A percentile compares a stretch with the other conserved stretches of the same genome.
These are phyloP conservation scores for Plasmodium blacklocki DNA, from an alignment of 169 alveolate species.

Conservation along the genomic window DNA sequence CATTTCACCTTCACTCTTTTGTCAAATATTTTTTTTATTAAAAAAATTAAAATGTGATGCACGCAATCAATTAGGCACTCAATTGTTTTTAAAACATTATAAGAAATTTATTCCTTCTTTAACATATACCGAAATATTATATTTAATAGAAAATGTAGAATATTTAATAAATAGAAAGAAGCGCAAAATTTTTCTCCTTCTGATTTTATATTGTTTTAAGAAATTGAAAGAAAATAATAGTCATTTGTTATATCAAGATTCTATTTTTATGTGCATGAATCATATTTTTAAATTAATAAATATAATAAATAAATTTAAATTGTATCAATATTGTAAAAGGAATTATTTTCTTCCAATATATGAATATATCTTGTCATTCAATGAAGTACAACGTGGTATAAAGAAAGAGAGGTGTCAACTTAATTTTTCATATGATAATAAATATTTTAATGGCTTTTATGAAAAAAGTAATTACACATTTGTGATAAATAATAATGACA, in stretches of 20 bases:
- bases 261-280: conserved; percentile 4
- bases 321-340: conserved; percentile 57
- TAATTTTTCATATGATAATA: neutral
- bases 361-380: conserved; percentile 18
- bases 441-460: neutral
- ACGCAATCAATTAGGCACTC: conserved; percentile 29
- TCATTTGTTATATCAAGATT: neutral
- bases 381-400: conserved; percentile 1
- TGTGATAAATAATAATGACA: conserved; percentile 36
- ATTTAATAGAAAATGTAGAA: conserved; percentile 58
- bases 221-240: conserved; percentile 23
- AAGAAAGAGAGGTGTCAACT: neutral
- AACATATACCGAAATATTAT: conserved; percentile 29
- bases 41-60: conserved; percentile 67
- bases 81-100: conserved; percentile 69
- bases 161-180: conserved; percentile 61
- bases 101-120: conserved; percentile 37
- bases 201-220: conserved; percentile 54
- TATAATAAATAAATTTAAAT: conserved; percentile 59
- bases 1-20: conserved; percentile 34
- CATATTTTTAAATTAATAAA: conserved; percentile 49
- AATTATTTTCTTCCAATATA: conserved; percentile 44
- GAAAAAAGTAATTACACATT: conserved; percentile 29
- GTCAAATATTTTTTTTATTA: conserved; percentile 62
- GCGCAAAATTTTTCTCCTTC: conserved; percentile 49